Evolutionary conservation across 2,329 filamentous ascomycete species (phyloP), one percentile per base, ranked within the genome.

Genomic region (Dactylellina sp.): DNA sequence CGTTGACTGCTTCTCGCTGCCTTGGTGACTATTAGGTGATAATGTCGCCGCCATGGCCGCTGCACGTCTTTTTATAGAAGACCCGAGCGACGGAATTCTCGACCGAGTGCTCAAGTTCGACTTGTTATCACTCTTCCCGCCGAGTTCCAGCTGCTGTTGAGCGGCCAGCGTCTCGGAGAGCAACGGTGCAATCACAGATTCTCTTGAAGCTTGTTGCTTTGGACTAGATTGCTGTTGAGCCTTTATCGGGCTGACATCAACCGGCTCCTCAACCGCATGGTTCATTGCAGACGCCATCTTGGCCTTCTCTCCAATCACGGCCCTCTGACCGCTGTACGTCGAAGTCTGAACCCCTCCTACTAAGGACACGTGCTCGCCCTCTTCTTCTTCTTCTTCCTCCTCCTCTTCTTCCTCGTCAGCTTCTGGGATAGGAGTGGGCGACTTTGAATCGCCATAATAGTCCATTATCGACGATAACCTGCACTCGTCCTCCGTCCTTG

Each of bases 381-480:
- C 55, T 9, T 66, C 70, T 7, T 57, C 50, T 7, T 62, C 28
- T 9, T 32, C 28, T 32, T 32, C 63, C n/a, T 60, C 56, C 11
- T 28, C 35, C 35, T 60, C 53, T 1, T 25, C 37, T 14, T 53
- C 62, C 28, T 66, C 55, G 14, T 25, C 42, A 2, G 25, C 32
- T 9, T 57, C 25, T 16, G 55, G 55, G 11, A 66, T 56, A 0
- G 70, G 61, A 7, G 70, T 56, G 3, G 61, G 70, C 6, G 61
- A 25, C n/a, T 25, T 44, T 2, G 60, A 55, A 11, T 65, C 68
- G 2, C 39, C 55, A 25, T 74, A 74, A 22, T 35, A 66, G 42
- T 74, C 61, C 61, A 74, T 62, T 11, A 74, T 74, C 1, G 70
- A 74, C 0, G 70, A 74, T 37, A 74, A 42, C 47, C 68, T 52